Evolutionary conservation across 768 basidiomycete species (phyloP), one percentile per base, ranked within the genome.

Genomic region (Suillus ampliporus): DNA sequence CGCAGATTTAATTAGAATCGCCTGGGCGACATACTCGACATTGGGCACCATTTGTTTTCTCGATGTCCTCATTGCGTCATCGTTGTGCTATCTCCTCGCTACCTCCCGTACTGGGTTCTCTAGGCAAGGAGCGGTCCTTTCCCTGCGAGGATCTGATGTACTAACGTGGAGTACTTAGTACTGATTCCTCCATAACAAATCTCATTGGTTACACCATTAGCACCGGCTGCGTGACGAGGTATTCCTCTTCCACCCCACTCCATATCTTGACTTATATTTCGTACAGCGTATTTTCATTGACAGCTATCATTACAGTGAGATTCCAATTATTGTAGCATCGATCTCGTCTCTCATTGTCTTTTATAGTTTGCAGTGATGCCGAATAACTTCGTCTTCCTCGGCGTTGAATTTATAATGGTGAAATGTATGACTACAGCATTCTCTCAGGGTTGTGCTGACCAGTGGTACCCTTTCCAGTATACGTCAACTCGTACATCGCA

Each of bases 41-140:
- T 31, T 51, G 28, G 26, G 50, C 10, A 17, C 50, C 4, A 26
- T 26, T 17, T 31, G 17, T 19, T 51, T 51, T 19, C 9, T 51
- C 5, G 50, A 51, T 19, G 2, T 51, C 1, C 9, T 51, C 2
- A 51, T 51, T 5, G 50, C 50, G 31, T 51, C 50, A 31, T 19
- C 28, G 9, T 17, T 51, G 31, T 51, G 50, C 5, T 51, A 51
- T 51, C 28, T 51, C 10, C 50, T 51, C 17, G 50, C 50, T 10
- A 51, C 50, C 28, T 51, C 50, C 17, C 50, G 50, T 31, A 51
- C 50, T 11, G 50, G 50, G 50, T 51, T 51, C 50, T 31, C 50
- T 31, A 51, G 50, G 50, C 19, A 31, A 17, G 19, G 17, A 19
- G 17, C 17, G 19, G 1, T 19, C 19, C 17, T 5, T 51, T 19